These are phyloP conservation scores for Lobosporangium transversale DNA, from an alignment of 192 early-diverging fungal species.

Conservation along the genomic window DNA sequence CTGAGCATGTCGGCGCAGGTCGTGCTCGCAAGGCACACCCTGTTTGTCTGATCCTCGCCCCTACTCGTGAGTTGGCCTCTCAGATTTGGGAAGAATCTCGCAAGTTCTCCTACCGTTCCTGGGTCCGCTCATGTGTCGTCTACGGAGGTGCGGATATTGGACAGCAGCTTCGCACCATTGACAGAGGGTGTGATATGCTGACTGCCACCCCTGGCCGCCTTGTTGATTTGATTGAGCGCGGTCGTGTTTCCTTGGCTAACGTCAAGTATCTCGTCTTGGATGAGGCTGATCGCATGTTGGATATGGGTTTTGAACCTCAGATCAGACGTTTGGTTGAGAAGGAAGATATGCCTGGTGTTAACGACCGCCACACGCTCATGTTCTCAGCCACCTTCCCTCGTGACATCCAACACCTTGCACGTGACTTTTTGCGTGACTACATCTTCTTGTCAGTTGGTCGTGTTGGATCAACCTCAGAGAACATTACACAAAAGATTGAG, in stretches of 20 bases:
- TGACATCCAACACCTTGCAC: constrained; percentile 85
- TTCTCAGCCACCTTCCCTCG: constrained; percentile 95
- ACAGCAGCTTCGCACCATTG: constrained; percentile 86
- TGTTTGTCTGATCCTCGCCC: constrained; percentile 86
- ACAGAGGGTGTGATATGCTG: constrained; percentile 92
- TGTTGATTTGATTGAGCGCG: constrained; percentile 90
- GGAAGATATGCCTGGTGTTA: constrained; percentile 75
- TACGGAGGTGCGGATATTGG: constrained; percentile 96
- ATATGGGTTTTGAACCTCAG: constrained; percentile 93
- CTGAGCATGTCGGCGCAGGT: constrained; percentile 61
- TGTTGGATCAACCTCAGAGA: constrained; percentile 94
- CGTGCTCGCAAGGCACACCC: constrained; percentile 82
- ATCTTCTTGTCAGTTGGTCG: constrained; percentile 92
- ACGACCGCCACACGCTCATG: constrained; percentile 91
- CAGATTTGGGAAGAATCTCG: constrained; percentile 94
- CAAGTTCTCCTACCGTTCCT: constrained; percentile 87
- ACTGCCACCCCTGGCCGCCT: constrained; percentile 98
- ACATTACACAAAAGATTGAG: constrained; percentile 93
- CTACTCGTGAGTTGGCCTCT: constrained; percentile 94
- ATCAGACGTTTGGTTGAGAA: constrained; percentile 89
- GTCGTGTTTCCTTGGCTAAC: constrained; percentile 78
- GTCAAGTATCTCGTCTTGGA: constrained; percentile 91
- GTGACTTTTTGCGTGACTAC: constrained; percentile 86
- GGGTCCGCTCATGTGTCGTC: constrained; percentile 92
- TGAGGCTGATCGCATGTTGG: constrained; percentile 98